Evolutionary conservation across 352 stramenopile species (phyloP).

Genomic region (Phytopythium aichiense): DNA sequence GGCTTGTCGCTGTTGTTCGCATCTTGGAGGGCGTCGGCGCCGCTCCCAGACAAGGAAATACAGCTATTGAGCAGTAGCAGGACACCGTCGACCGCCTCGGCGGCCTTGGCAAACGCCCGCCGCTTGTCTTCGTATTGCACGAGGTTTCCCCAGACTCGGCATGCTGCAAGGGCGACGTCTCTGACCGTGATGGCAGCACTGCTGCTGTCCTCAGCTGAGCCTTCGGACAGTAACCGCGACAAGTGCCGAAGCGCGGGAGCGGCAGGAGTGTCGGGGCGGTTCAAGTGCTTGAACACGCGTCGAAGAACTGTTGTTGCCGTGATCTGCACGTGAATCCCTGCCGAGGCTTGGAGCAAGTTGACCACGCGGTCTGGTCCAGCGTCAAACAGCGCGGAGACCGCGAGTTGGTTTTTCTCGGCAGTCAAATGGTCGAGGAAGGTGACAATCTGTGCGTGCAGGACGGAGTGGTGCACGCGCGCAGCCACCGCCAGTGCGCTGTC

Average conservation of each 20-base stretch:
- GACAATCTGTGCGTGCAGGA: slow-evolving; percentile 43
- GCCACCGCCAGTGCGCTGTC: slow-evolving; percentile 30
- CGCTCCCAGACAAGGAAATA: slow-evolving; percentile 5
- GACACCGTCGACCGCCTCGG: slow-evolving; percentile 34
- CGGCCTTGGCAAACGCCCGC: slow-evolving; percentile 28
- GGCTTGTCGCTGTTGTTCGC: background rate
- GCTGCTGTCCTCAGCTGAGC: background rate
- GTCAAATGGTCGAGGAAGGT: slow-evolving; percentile 48
- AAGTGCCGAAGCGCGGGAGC: slow-evolving; percentile 40
- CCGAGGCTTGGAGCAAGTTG: slow-evolving; percentile 46
- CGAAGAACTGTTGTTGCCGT: slow-evolving; percentile 35
- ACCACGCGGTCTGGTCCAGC: slow-evolving; percentile 48
- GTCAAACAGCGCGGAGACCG: slow-evolving; percentile 36
- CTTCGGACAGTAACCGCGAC: slow-evolving; percentile 24
- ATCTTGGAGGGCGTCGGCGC: background rate
- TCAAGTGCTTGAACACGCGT: slow-evolving; percentile 56
- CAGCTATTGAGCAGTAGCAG: slow-evolving; percentile 29
- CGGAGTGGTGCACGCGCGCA: slow-evolving; percentile 28
- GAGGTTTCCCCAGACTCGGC: slow-evolving; percentile 61
- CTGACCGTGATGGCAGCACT: background rate
- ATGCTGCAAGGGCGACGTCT: slow-evolving; percentile 26
- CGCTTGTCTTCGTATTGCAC: slow-evolving; percentile 60
- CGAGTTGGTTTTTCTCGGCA: slow-evolving; percentile 36
- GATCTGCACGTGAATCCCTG: slow-evolving; percentile 21
- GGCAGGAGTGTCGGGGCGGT: slow-evolving; percentile 32